phyloP scores from a whole-genome alignment of 2,329 filamentous ascomycete genomes.

The Aureobasidium sp. region DNA sequence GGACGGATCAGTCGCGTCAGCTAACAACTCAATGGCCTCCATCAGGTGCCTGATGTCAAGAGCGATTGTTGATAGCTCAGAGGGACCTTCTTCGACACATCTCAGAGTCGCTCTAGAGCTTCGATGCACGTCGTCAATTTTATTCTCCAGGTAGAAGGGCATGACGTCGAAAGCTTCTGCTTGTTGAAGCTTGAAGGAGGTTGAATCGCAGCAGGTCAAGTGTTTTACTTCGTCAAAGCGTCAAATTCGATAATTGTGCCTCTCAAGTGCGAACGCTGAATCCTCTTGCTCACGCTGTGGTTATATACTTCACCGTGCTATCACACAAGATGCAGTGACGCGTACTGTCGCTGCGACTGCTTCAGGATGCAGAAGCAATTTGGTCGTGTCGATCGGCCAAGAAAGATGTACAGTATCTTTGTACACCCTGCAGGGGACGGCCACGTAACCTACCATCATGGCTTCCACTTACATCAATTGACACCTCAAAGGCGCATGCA shows the following conservation, averaged over 20 bases:
- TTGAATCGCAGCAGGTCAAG: too few relatives aligned
- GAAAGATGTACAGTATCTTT: background rate
- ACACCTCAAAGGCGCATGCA: background rate
- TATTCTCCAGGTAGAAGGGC: background rate
- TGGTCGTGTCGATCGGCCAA: constrained; percentile 8
- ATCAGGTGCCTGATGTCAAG: background rate
- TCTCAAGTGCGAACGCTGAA: background rate
- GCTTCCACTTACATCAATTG: background rate
- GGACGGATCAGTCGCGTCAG: background rate
- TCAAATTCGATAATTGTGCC: background rate
- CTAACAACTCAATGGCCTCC: background rate
- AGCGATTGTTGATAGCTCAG: background rate
- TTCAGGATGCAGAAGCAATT: background rate
- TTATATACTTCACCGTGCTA: background rate
- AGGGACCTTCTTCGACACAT: background rate
- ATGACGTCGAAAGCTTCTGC: background rate
- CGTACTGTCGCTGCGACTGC: background rate
- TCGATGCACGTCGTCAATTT: background rate
- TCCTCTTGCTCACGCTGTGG: background rate
- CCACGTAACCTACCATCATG: background rate
- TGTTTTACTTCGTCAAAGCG: too few relatives aligned
- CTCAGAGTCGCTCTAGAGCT: background rate
- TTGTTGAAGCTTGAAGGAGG: background rate
- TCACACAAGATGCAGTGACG: background rate
- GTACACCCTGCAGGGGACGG: background rate